Percentiles rank a stretch among this genome's conserved stretches.
These are phyloP conservation scores for Vitis hybrid DNA, from an alignment of 177 flowering plant genomes.

Conservation along the genomic window DNA sequence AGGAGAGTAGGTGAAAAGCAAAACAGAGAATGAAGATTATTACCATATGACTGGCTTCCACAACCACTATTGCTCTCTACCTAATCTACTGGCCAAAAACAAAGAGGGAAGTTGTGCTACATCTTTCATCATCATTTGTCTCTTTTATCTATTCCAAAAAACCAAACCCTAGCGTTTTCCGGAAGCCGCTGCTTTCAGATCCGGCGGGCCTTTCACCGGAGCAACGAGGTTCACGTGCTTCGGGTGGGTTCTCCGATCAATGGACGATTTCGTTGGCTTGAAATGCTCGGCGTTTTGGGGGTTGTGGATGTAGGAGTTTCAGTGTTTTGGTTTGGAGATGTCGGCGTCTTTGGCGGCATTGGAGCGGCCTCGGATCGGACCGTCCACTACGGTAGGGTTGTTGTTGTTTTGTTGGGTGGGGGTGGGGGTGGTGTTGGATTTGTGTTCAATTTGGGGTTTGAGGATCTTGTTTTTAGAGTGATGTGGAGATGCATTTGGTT, in stretches of 20 bases:
- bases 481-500: not conserved
- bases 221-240: not conserved
- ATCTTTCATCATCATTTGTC: conserved; percentile 7
- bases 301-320: not conserved
- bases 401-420: not conserved
- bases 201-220: not conserved
- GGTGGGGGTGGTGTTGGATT: not conserved
- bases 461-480: not conserved
- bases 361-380: conserved; percentile 63
- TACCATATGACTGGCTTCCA: conserved; percentile 12
- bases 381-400: conserved; percentile 49
- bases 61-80: conserved; percentile 27
- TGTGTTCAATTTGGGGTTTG: too few relatives aligned
- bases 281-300: conserved; percentile 8
- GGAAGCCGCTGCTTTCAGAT: conserved; percentile 4
- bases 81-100: conserved; percentile 17
- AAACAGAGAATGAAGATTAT: not conserved
- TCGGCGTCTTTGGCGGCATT: conserved; percentile 65
- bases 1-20: conserved; percentile 30
- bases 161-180: conserved; percentile 9
- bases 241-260: not conserved
- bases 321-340: conserved; percentile 34
- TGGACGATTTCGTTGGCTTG: conserved; percentile 5
- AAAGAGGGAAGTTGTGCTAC: conserved; percentile 6
- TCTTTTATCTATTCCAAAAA: not conserved